Conservation (phyloP, 306 rosid genomes). For the Vigna radiata region DNA sequence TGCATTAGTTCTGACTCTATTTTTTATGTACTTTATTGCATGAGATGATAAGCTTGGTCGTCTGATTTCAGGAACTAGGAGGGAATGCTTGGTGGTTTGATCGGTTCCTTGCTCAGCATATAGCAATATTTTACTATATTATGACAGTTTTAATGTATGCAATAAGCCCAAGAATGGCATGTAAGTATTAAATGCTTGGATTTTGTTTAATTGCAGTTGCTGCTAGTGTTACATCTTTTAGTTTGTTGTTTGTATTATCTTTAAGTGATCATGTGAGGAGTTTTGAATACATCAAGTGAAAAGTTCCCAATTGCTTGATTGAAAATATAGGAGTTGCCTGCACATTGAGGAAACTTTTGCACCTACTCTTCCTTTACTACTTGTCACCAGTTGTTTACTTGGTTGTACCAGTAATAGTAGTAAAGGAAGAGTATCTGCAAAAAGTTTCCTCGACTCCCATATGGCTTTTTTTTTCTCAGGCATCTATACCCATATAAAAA, state of each 20-base stretch:
- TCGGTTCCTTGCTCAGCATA: conserved; percentile 96
- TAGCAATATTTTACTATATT: conserved; percentile 77
- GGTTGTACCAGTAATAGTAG: neutral
- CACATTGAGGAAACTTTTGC: neutral
- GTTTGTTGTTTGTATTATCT: conserved; percentile 28
- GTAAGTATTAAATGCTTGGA: conserved; percentile 60
- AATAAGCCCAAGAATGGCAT: conserved; percentile 98
- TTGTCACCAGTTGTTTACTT: neutral
- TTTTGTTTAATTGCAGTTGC: conserved; percentile 31
- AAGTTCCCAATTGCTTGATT: conserved; percentile 13
- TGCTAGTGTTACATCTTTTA: conserved; percentile 20
- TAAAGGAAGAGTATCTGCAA: conserved; percentile 7
- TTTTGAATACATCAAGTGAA: conserved; percentile 27
- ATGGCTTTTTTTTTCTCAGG: neutral
- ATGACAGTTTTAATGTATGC: conserved; percentile 83
- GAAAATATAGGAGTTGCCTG: conserved; percentile 17
- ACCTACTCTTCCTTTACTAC: neutral
- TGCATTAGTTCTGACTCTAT: conserved; percentile 23
- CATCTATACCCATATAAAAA: too few relatives aligned
- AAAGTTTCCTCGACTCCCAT: conserved; percentile 13
- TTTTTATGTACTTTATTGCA: conserved; percentile 27
- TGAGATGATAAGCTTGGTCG: conserved; percentile 12
- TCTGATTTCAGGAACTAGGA: conserved; percentile 89
- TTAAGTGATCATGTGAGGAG: conserved; percentile 4
- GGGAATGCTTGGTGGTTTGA: conserved; percentile 98